A percentile compares a stretch with the other conserved stretches of the same genome.
Conservation (phyloP, 305 asterid species). For the Withania somnifera region DNA sequence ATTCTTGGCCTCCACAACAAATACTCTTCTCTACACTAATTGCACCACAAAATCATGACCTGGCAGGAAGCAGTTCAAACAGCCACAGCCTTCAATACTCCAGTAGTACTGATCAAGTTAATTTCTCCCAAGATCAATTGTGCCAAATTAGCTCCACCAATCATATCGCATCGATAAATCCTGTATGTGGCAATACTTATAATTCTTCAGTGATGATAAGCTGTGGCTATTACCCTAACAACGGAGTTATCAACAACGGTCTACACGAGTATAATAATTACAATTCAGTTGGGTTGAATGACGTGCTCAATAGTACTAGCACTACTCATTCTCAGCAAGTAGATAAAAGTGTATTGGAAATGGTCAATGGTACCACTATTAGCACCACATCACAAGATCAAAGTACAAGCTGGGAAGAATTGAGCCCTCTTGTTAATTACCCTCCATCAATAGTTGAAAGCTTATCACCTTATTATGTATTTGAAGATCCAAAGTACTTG, state of each 20-base stretch:
- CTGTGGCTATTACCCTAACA: not conserved
- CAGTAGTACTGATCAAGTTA: not conserved
- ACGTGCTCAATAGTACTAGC: not conserved
- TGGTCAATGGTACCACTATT: constrained; percentile 15
- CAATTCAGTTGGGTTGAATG: constrained; percentile 2
- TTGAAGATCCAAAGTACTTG: constrained; percentile 22
- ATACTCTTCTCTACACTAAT: constrained; percentile 1
- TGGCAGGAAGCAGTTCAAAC: not conserved
- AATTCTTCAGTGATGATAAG: constrained; percentile 1
- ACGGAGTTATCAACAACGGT: not conserved
- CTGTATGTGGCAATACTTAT: not conserved
- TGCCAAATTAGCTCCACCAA: not conserved
- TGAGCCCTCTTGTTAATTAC: constrained; percentile 9
- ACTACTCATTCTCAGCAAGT: constrained; percentile 11
- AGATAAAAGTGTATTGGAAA: constrained; percentile 22
- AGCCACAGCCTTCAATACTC: not conserved
- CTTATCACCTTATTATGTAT: constrained; percentile 12
- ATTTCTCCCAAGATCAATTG: constrained; percentile 3
- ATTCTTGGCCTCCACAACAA: constrained; percentile 16
- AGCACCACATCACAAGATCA: constrained; percentile 12
- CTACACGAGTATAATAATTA: constrained; percentile 11
- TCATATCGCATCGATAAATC: not conserved
- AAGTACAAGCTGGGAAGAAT: constrained; percentile 28
- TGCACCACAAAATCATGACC: not conserved
- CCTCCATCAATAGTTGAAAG: constrained; percentile 17